Percentiles rank a stretch among this genome's conserved stretches.
These are phyloP conservation scores for Penstemon newberryi DNA, from an alignment of 257 asterid genomes.

Conservation along the genomic window DNA sequence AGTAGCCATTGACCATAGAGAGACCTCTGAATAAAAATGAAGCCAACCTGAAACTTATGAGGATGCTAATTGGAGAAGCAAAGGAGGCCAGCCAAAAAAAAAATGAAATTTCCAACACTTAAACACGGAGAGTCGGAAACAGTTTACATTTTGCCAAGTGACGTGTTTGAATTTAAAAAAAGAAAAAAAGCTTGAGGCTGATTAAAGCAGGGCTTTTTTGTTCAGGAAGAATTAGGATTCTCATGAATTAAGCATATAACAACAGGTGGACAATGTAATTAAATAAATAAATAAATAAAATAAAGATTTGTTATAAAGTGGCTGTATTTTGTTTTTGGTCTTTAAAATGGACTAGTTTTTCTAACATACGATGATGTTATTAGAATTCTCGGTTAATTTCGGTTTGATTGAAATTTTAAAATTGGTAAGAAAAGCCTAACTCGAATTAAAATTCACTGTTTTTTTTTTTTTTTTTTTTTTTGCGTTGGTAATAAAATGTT, in stretches of 20 bases:
- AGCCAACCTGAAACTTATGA: constrained; percentile 16
- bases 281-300: not conserved
- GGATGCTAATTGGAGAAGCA: constrained; percentile 28
- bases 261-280: constrained; percentile 1
- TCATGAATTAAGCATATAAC: not conserved
- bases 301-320: too few species aligned
- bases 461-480: too few species aligned
- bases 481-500: too few species aligned
- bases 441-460: too few species aligned
- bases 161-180: not conserved
- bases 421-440: too few species aligned
- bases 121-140: constrained; percentile 8
- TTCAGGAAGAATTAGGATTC: not conserved
- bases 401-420: too few species aligned
- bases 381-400: too few species aligned
- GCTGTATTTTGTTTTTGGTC: too few species aligned
- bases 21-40: too few species aligned
- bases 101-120: not conserved
- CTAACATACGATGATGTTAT: too few species aligned
- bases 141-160: constrained; percentile 14
- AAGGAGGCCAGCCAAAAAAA: not conserved
- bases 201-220: not conserved
- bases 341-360: too few species aligned
- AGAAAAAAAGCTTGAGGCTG: not conserved
- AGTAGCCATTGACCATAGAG: too few species aligned